Percentiles rank a stretch among this genome's conserved stretches.
These are phyloP conservation scores for Rhizopus arrhizus DNA, from an alignment of 371 early-diverging fungal species.

Conservation along the genomic window DNA sequence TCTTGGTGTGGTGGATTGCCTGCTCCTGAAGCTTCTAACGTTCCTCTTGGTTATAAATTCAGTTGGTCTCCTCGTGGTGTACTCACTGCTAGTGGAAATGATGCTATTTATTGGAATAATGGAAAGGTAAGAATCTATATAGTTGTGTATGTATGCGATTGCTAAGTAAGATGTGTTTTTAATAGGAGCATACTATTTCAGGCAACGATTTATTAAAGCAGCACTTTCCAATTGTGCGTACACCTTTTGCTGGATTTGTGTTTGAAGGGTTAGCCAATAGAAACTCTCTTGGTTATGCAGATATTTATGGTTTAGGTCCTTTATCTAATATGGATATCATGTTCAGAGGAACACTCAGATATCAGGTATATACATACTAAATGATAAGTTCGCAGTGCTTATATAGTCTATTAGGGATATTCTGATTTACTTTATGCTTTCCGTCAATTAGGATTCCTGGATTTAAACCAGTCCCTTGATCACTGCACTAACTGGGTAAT, in stretches of 20 bases:
- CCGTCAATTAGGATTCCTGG: slow-evolving; percentile 58
- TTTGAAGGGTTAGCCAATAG: slow-evolving; percentile 89
- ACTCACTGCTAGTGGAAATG: slow-evolving; percentile 80
- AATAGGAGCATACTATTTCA: slow-evolving; percentile 50
- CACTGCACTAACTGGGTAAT: slow-evolving; percentile 54
- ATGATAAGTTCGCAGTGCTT: background rate
- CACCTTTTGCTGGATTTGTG: slow-evolving; percentile 77
- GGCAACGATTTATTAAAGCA: slow-evolving; percentile 78
- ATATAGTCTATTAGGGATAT: slow-evolving; percentile 48
- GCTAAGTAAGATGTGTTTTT: background rate
- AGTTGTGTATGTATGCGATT: background rate
- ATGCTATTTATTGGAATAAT: slow-evolving; percentile 76
- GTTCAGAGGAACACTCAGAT: slow-evolving; percentile 87
- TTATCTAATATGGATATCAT: slow-evolving; percentile 74
- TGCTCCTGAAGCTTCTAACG: slow-evolving; percentile 85
- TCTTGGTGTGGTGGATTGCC: slow-evolving; percentile 94
- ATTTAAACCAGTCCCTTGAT: slow-evolving; percentile 34
- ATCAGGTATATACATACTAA: slow-evolving; percentile 46
- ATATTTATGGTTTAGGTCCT: slow-evolving; percentile 67
- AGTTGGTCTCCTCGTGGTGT: slow-evolving; percentile 89
- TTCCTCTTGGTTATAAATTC: slow-evolving; percentile 91
- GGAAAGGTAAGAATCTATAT: slow-evolving; percentile 55
- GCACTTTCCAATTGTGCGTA: slow-evolving; percentile 64
- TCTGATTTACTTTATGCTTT: slow-evolving; percentile 68
- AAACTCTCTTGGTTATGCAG: slow-evolving; percentile 70